phyloP scores from a whole-genome alignment of 805 yeast species.

The Saccharomycopsis amapae region DNA sequence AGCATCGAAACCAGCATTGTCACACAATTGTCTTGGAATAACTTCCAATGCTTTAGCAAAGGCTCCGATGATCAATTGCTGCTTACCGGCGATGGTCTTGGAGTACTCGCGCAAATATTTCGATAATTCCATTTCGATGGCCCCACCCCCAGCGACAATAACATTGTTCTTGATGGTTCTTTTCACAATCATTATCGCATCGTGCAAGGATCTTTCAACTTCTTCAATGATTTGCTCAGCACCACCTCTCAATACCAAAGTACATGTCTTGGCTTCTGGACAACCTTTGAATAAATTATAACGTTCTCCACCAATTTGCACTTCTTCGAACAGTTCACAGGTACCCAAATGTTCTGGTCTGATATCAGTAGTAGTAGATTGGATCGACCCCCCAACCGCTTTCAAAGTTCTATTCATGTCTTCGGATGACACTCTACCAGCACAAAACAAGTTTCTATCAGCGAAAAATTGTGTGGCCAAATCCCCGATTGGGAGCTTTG shows the following conservation, averaged over 20 bases:
- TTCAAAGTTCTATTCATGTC: conserved; percentile 88
- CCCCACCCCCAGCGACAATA: conserved; percentile 98
- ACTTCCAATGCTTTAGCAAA: conserved; percentile 93
- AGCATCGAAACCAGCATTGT: conserved; percentile 98
- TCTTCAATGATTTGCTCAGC: conserved; percentile 98
- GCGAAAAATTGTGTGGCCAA: conserved; percentile 98
- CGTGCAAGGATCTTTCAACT: conserved; percentile 95
- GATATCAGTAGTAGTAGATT: conserved; percentile 68
- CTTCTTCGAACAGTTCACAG: conserved; percentile 82
- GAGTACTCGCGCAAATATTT: conserved; percentile 82
- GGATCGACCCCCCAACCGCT: conserved; percentile 91
- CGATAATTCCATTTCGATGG: conserved; percentile 95
- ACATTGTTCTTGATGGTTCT: conserved; percentile 81
- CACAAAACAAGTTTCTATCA: conserved; percentile 92
- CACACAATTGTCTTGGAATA: conserved; percentile 95
- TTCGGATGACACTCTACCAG: conserved; percentile 85
- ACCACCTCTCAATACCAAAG: conserved; percentile 91
- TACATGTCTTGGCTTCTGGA: conserved; percentile 87
- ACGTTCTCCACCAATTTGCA: conserved; percentile 93
- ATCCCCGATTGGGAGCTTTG: conserved; percentile 95
- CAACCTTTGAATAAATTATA: conserved; percentile 91
- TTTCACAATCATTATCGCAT: conserved; percentile 97
- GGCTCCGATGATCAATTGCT: conserved; percentile 85
- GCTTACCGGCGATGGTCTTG: conserved; percentile 87
- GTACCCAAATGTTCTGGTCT: conserved; percentile 70